Base-by-base conservation (phyloP, 192 early-diverging fungal genomes). In the Coemansia sp. region DNA sequence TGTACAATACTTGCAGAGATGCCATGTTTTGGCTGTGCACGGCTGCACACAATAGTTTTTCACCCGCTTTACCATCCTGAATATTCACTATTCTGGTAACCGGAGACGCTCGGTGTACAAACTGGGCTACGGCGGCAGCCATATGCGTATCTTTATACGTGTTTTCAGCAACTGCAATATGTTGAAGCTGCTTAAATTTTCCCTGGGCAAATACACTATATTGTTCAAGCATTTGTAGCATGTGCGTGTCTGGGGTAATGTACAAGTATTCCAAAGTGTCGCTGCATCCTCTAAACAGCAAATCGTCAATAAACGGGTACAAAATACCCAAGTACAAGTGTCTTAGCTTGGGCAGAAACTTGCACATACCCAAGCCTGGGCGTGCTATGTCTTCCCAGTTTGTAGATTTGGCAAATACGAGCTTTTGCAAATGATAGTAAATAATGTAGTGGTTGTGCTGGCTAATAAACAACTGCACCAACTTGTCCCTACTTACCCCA, bases 231-330 rank as follows among this genome's bases (percentile, higher is more conserved):
- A 68, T 50, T 19, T 68, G 24, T 2, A 70, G 23, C 10, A 59
- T 45, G 1, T 25, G 9, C 2, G 53, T 9, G 19, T 63, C 61
- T 2, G 61, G 56, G 0, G 49, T 45, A 5, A 70, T 25, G 8
- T 43, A 50, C 14, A 70, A 49, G 9, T 43, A 53, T n/a, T 62
- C 56, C 11, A 70, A 56, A 19, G 66, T 68, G 1, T 19, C 22
- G 4, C 32, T 41, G 15, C 48, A 58, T 8, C 60, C 52, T 2
- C 67, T 56, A 35, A 70, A 70, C 49, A 70, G 29, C 27, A 59
- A 37, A 21, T 70, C 67, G 27, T 70, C 67, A 17, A 2, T 15
- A 22, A 70, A 70, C 2, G 67, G 67, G 21, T 63, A 70, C 3
- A 48, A 14, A 0, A 58, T 58, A 0, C 55, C 61, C 50, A 70